These are phyloP conservation scores for Sugiyamaella castrensis DNA, from an alignment of 1,139 yeast genomes.

Conservation along the genomic window DNA sequence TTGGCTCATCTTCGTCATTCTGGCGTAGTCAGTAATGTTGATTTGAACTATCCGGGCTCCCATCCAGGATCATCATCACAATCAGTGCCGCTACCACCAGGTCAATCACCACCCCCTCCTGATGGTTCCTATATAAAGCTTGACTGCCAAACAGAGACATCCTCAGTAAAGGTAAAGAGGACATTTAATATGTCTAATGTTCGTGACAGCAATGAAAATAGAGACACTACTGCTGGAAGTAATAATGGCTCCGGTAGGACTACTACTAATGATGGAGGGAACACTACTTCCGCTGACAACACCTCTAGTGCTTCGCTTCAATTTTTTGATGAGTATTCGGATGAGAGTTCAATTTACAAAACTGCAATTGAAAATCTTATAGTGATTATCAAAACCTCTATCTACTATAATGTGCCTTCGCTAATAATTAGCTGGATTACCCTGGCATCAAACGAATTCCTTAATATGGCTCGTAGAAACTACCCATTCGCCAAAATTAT, in stretches of 20 bases:
- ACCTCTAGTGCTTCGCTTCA: neutral
- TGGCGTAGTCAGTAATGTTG: neutral
- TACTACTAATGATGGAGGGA: neutral
- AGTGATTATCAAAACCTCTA: conserved; percentile 4
- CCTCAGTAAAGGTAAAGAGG: neutral
- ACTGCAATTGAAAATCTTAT: conserved; percentile 13
- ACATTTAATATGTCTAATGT: neutral
- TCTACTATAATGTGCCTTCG: conserved; percentile 10
- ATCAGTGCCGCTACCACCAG: neutral
- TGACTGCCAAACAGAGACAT: neutral
- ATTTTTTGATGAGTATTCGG: neutral
- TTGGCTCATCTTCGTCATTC: neutral
- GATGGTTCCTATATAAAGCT: neutral
- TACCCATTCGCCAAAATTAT: conserved; percentile 24
- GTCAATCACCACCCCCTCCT: neutral
- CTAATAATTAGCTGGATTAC: conserved; percentile 22
- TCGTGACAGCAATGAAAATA: neutral
- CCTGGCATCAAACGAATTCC: conserved; percentile 21
- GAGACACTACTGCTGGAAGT: too few species aligned
- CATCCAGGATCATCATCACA: neutral
- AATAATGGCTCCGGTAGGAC: neutral
- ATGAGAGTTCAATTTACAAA: neutral
- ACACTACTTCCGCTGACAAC: neutral
- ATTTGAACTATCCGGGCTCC: too few species aligned
- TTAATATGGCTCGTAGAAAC: conserved; percentile 21